These are phyloP conservation scores for Waitea zeae DNA, from an alignment of 1,284 basidiomycete species.

Conservation along the genomic window DNA sequence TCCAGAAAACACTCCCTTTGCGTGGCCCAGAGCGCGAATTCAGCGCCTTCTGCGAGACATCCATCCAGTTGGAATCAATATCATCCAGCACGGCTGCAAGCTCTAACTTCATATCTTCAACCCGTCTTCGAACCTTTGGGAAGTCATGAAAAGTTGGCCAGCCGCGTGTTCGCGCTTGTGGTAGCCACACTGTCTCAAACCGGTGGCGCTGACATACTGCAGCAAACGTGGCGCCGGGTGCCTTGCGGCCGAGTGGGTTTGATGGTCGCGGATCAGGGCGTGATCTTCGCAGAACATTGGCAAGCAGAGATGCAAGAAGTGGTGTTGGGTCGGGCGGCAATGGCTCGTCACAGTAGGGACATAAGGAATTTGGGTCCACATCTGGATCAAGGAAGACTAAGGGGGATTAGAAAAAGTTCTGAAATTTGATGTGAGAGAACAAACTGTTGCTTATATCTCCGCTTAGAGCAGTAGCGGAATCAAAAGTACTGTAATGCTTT, in stretches of 20 bases:
- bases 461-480: no score
- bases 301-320: conserved; percentile 34
- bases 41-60: conserved; percentile 6
- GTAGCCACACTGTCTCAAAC: conserved; percentile 54
- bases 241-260: conserved; percentile 53
- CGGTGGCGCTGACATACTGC: conserved; percentile 58
- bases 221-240: conserved; percentile 41
- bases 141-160: conserved; percentile 67
- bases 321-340: conserved; percentile 47
- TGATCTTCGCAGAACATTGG: conserved; percentile 30
- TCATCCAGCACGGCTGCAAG: no score
- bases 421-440: no score
- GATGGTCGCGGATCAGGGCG: conserved; percentile 39
- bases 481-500: no score
- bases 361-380: conserved; percentile 45
- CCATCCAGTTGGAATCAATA: no score
- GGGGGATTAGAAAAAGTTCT: no score
- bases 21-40: conserved; percentile 11
- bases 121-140: conserved; percentile 21
- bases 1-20: conserved; percentile 60
- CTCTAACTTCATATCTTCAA: no score
- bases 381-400: conserved; percentile 24
- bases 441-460: no score
- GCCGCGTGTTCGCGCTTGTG: conserved; percentile 44
- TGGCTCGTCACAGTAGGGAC: conserved; percentile 60